phyloP scores from a whole-genome alignment of 139 green algal genomes.

The Picochlorum sp. region DNA sequence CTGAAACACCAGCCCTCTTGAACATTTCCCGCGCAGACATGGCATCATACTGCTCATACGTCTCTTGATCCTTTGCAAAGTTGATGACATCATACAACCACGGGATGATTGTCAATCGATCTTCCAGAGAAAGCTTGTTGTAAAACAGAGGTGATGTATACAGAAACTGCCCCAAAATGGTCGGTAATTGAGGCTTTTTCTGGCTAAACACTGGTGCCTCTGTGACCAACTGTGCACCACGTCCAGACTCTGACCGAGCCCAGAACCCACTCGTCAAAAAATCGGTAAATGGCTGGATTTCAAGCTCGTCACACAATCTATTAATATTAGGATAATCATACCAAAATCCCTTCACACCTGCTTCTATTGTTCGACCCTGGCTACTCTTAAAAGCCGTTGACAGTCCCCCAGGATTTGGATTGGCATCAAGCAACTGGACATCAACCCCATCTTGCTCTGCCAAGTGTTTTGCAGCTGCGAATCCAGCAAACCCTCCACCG shows the following conservation, averaged over 20 bases:
- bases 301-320: constrained; percentile 49
- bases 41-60: constrained; percentile 62
- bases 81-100: constrained; percentile 69
- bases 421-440: constrained; percentile 71
- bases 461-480: constrained; percentile 80
- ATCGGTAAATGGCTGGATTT: constrained; percentile 60
- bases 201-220: constrained; percentile 66
- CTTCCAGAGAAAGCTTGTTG: constrained; percentile 15
- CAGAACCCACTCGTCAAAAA: constrained; percentile 69
- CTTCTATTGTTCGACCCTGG: constrained; percentile 65
- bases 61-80: constrained; percentile 44
- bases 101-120: constrained; percentile 64
- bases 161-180: constrained; percentile 74
- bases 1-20: constrained; percentile 38
- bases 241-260: constrained; percentile 13
- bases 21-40: constrained; percentile 82
- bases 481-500: constrained; percentile 54
- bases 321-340: constrained; percentile 68
- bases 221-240: constrained; percentile 20
- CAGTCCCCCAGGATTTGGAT: constrained; percentile 58
- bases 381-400: constrained; percentile 53
- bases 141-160: constrained; percentile 66
- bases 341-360: constrained; percentile 84
- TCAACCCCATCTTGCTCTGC: constrained; percentile 50
- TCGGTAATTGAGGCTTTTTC: constrained; percentile 57